A percentile compares a stretch with the other conserved stretches of the same genome.
Evolutionary conservation across 2,329 filamentous ascomycete genomes (phyloP).

Genomic region (Thielaviopsis ethacetica): DNA sequence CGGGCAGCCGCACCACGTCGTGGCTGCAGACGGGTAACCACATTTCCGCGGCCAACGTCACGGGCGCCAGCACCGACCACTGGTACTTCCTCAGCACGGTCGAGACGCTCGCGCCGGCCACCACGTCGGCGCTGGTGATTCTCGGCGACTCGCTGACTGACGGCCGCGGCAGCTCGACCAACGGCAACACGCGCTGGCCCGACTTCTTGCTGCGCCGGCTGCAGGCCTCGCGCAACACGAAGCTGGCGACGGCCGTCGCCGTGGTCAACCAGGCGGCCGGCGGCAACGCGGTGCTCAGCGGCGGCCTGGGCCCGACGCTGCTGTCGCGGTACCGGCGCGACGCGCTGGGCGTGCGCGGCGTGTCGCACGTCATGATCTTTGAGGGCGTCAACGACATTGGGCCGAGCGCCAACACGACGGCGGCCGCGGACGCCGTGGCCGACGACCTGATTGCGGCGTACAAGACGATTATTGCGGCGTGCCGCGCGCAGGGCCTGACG

Average conservation of each 20-base stretch:
- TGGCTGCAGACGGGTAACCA: constrained; percentile 43
- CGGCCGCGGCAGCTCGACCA: constrained; percentile 43
- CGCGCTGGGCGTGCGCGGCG: constrained; percentile 38
- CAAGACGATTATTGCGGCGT: constrained; percentile 36
- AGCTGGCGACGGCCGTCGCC: constrained; percentile 28
- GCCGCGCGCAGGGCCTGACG: constrained; percentile 36
- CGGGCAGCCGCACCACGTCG: constrained; percentile 45
- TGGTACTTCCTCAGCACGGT: constrained; percentile 45
- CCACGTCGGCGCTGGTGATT: constrained; percentile 31
- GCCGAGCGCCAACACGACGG: constrained; percentile 25
- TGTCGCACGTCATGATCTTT: constrained; percentile 47
- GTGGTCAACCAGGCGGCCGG: constrained; percentile 51
- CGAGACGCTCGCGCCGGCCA: constrained; percentile 34
- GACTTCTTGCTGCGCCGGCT: constrained; percentile 37
- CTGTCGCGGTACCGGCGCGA: constrained; percentile 47
- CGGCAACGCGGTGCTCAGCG: constrained; percentile 47
- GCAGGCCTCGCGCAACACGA: constrained; percentile 28
- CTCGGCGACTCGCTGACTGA: constrained; percentile 54
- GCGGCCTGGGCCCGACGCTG: constrained; percentile 45
- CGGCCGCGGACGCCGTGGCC: constrained; percentile 31
- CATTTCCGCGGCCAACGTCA: constrained; percentile 31
- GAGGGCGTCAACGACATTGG: constrained; percentile 58
- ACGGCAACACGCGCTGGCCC: constrained; percentile 47
- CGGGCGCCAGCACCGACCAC: constrained; percentile 23
- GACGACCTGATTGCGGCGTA: constrained; percentile 39